Percentiles rank a stretch among this genome's conserved stretches.
phyloP scores from a whole-genome alignment of 306 rosid genomes.

The Rosa persica region DNA sequence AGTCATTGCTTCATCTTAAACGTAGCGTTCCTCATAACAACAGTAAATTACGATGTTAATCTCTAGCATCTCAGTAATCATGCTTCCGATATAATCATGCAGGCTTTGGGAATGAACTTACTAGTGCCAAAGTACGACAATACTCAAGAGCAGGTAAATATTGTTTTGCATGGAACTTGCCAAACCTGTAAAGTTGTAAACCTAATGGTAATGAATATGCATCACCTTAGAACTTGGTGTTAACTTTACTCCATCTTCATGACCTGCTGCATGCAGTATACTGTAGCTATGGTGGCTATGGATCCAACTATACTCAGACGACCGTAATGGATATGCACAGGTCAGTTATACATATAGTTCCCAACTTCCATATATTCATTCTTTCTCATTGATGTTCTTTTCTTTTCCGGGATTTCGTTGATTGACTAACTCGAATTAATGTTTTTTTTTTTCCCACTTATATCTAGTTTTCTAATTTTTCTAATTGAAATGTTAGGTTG shows the following conservation, averaged over 20 bases:
- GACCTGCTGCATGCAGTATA: neutral
- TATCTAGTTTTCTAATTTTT: neutral
- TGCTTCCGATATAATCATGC: neutral
- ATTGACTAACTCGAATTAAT: neutral
- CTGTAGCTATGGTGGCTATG: constrained; percentile 14
- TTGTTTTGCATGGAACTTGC: neutral
- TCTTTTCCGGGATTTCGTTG: neutral
- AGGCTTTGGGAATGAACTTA: constrained; percentile 18
- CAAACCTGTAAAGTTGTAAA: neutral
- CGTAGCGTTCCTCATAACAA: neutral
- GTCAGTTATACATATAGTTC: neutral
- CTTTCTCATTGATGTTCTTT: neutral
- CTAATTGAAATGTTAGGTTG: constrained; percentile 5
- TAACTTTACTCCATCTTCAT: neutral
- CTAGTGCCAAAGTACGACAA: neutral
- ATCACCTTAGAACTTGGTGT: neutral
- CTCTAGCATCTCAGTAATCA: neutral
- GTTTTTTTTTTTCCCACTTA: neutral
- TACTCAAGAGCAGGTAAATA: neutral
- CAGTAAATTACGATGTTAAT: neutral
- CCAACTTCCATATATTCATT: neutral
- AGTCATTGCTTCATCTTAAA: neutral
- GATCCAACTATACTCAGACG: constrained; percentile 4
- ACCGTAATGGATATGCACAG: constrained; percentile 12
- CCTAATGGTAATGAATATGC: no score